phyloP scores from a whole-genome alignment of 352 stramenopile genomes.

The Thraustochytrium sp. region DNA sequence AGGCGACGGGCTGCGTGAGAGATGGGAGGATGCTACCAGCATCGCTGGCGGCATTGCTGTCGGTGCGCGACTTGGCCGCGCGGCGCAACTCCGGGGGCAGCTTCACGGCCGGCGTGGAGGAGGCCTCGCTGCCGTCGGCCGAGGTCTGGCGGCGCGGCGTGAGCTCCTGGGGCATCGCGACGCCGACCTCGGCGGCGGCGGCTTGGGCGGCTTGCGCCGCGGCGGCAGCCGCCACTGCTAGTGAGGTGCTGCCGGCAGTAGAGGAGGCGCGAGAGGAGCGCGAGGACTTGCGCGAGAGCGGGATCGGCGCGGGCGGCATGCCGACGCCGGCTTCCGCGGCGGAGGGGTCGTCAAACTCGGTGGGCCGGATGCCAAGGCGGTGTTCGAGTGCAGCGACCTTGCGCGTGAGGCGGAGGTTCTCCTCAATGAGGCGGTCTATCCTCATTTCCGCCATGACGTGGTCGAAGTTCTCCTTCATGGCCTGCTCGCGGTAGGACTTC shows the following conservation, averaged over 20 bases:
- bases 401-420: slow-evolving; percentile 10
- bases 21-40: too few relatives aligned
- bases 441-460: slow-evolving; percentile 33
- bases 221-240: too few relatives aligned
- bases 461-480: slow-evolving; percentile 40
- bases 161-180: too few relatives aligned
- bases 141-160: too few relatives aligned
- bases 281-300: background rate
- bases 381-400: background rate
- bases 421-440: slow-evolving; percentile 24
- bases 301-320: background rate
- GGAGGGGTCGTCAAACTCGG: background rate
- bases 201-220: too few relatives aligned
- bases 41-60: too few relatives aligned
- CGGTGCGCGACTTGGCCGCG: too few relatives aligned
- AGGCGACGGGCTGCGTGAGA: too few relatives aligned
- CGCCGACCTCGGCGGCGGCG: background rate
- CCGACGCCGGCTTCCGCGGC: background rate
- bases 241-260: too few relatives aligned
- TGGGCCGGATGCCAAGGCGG: background rate
- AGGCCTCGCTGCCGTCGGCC: too few relatives aligned
- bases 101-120: too few relatives aligned
- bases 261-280: background rate
- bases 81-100: too few relatives aligned
- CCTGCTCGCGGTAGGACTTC: slow-evolving; percentile 35